Conservation (phyloP, 176 grass and related monocot genomes). For the Cocos nucifera region DNA sequence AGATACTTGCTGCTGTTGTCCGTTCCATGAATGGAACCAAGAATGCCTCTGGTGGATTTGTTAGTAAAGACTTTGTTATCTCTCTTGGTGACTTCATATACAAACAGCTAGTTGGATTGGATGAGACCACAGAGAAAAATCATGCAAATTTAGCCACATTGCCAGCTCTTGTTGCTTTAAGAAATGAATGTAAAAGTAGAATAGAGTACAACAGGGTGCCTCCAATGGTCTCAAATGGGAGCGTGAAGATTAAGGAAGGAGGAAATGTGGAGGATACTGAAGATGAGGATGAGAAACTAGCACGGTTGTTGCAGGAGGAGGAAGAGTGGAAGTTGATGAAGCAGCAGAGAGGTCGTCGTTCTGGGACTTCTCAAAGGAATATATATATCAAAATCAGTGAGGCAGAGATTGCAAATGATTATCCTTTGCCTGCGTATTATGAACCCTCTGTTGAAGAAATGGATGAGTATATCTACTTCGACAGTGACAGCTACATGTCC, state of each 20-base stretch:
- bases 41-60: conserved; percentile 48
- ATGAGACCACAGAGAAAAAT: conserved; percentile 40
- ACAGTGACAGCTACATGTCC: conserved; percentile 51
- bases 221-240: conserved; percentile 44
- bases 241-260: conserved; percentile 65
- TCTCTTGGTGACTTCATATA: conserved; percentile 83
- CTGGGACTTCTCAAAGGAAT: conserved; percentile 53
- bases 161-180: conserved; percentile 75
- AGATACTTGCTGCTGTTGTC: conserved; percentile 89
- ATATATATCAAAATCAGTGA: conserved; percentile 98
- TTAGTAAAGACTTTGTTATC: conserved; percentile 82
- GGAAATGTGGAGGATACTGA: conserved; percentile 32
- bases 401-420: conserved; percentile 92
- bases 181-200: conserved; percentile 80
- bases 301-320: conserved; percentile 81
- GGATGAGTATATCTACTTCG: conserved; percentile 92
- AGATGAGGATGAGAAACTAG: conserved; percentile 81
- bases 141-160: conserved; percentile 52
- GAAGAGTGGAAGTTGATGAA: conserved; percentile 97
- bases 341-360: conserved; percentile 57
- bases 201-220: conserved; percentile 32
- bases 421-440: conserved; percentile 95
- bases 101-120: conserved; percentile 82
- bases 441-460: conserved; percentile 79
- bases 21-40: conserved; percentile 62